A percentile compares a stretch with the other conserved stretches of the same genome.
Conservation (phyloP, 75 land plant species). For the Ceratopteris richardii region DNA sequence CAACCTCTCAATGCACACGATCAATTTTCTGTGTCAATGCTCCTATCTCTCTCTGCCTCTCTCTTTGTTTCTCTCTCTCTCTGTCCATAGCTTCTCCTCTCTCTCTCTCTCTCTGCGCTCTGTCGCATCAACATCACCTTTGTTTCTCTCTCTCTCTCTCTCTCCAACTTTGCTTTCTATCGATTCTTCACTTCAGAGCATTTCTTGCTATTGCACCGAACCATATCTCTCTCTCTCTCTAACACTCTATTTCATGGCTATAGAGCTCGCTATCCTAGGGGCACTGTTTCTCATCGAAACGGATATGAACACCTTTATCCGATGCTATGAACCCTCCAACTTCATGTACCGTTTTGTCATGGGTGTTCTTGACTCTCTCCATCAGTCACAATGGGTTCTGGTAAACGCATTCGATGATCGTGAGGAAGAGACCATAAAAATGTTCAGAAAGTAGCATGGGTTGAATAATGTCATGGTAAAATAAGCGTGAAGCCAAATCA, state of each 20-base stretch:
- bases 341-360: slow-evolving; percentile 1
- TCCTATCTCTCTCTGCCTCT: too few species aligned
- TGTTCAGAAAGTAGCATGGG: background rate
- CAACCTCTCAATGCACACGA: too few species aligned
- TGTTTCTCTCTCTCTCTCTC: background rate
- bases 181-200: too few species aligned
- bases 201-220: too few species aligned
- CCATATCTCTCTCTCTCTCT: background rate
- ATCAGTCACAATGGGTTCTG: background rate
- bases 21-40: too few species aligned
- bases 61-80: too few species aligned
- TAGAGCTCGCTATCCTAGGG: background rate
- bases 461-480: slow-evolving; percentile 8
- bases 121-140: background rate
- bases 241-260: too few species aligned
- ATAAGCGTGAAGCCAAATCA: slow-evolving; percentile 1
- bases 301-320: background rate
- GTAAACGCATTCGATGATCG: slow-evolving; percentile 9
- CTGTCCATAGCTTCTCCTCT: too few species aligned
- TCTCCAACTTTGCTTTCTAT: too few species aligned
- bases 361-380: background rate
- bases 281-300: background rate
- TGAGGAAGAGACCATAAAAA: slow-evolving; percentile 7
- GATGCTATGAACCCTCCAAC: background rate
- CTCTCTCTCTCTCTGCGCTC: too few species aligned